These are phyloP conservation scores for Fomitopsis schrenkii DNA, from an alignment of 1,284 basidiomycete genomes.

Conservation along the genomic window DNA sequence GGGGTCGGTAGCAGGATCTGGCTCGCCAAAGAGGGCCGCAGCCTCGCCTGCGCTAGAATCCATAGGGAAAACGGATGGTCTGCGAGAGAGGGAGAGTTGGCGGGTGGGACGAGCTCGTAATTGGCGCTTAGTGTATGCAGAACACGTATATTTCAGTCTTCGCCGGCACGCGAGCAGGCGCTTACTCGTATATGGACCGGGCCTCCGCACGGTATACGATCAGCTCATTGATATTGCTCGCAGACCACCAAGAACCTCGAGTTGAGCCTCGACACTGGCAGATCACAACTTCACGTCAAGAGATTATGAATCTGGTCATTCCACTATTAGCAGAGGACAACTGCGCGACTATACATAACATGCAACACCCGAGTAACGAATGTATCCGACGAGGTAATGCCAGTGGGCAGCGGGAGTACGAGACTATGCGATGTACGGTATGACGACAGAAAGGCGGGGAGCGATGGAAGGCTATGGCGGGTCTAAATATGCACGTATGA, in stretches of 20 bases:
- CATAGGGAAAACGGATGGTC: not conserved
- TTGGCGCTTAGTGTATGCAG: slow-evolving; percentile 1
- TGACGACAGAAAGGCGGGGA: slow-evolving; percentile 3
- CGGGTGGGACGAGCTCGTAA: slow-evolving; percentile 1
- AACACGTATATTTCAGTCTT: not conserved
- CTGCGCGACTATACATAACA: not conserved
- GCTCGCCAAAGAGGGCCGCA: slow-evolving; percentile 69
- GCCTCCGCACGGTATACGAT: not conserved
- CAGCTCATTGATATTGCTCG: too few species aligned
- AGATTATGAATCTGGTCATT: not conserved
- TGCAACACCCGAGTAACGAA: not conserved
- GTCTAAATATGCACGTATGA: slow-evolving; percentile 16
- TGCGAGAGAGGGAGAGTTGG: not conserved
- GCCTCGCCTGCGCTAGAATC: slow-evolving; percentile 55
- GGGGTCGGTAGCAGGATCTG: slow-evolving; percentile 56
- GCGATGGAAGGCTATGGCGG: slow-evolving; percentile 14
- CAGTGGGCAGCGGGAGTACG: slow-evolving; percentile 16
- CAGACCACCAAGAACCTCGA: too few species aligned
- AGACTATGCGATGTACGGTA: slow-evolving; percentile 11
- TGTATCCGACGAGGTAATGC: not conserved
- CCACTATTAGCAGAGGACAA: not conserved
- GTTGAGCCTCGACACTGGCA: too few species aligned
- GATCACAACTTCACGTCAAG: not conserved
- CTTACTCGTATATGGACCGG: not conserved
- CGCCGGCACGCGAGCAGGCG: not conserved